Percentiles rank a stretch among this genome's conserved stretches.
These are phyloP conservation scores for Solanum rostratum DNA, from an alignment of 257 asterid genomes.

Conservation along the genomic window DNA sequence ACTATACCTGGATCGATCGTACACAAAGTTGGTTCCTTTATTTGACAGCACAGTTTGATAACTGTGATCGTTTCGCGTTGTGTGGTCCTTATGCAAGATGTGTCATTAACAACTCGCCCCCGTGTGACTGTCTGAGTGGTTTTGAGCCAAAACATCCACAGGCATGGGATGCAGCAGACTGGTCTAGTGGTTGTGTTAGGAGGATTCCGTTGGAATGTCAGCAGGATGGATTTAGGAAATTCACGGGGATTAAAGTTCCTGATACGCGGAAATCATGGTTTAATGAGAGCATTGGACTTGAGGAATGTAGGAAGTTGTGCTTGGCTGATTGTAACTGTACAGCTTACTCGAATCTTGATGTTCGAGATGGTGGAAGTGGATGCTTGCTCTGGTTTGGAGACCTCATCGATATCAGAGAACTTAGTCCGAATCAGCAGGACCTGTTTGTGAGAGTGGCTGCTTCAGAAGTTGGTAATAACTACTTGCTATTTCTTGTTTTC, in stretches of 20 bases:
- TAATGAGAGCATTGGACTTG: background rate
- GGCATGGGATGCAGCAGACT: background rate
- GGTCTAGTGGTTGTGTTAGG: slow-evolving; percentile 15
- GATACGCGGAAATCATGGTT: slow-evolving; percentile 1
- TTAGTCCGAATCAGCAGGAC: background rate
- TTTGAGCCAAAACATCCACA: slow-evolving; percentile 7
- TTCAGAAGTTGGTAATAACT: slow-evolving; percentile 17
- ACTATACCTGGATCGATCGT: slow-evolving; percentile 1
- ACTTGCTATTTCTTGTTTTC: background rate
- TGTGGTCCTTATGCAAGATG: slow-evolving; percentile 18
- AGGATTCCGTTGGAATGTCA: background rate
- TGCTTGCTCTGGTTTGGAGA: slow-evolving; percentile 13
- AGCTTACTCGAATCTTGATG: slow-evolving; percentile 5
- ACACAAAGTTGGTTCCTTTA: background rate
- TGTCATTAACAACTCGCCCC: background rate
- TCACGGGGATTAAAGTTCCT: slow-evolving; percentile 10
- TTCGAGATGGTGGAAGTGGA: slow-evolving; percentile 4
- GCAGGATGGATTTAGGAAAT: background rate
- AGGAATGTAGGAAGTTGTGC: slow-evolving; percentile 12
- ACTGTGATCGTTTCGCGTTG: slow-evolving; percentile 3
- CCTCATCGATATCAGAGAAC: slow-evolving; percentile 5
- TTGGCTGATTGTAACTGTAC: slow-evolving; percentile 9
- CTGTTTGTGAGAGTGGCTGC: slow-evolving; percentile 4
- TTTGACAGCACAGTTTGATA: background rate
- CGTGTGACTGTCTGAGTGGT: slow-evolving; percentile 11